These are phyloP conservation scores for Backusella tuberculispora DNA, from an alignment of 192 early-diverging fungal species.

Conservation along the genomic window DNA sequence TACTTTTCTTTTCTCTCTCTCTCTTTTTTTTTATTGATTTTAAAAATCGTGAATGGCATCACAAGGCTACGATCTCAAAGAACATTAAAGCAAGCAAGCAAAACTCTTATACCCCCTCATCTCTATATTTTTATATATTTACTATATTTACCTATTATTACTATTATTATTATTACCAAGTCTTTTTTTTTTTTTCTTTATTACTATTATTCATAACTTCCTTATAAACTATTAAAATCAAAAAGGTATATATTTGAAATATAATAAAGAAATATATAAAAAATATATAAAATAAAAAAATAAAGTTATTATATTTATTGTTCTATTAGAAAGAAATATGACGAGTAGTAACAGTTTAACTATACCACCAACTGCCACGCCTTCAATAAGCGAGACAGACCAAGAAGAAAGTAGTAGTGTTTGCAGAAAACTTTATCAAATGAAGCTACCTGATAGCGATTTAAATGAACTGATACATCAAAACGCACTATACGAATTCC, in stretches of 20 bases:
- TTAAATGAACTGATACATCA: not conserved
- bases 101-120: not conserved
- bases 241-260: not conserved
- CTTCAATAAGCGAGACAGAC: constrained; percentile 6
- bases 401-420: not conserved
- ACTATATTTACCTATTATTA: not conserved
- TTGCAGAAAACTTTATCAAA: not conserved
- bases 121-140: not conserved
- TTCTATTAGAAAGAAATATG: constrained; percentile 1
- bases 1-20: not conserved
- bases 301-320: not conserved
- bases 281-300: not conserved
- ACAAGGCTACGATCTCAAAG: not conserved
- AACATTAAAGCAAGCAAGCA: not conserved
- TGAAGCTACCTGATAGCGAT: not conserved
- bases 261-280: not conserved
- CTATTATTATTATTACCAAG: not conserved
- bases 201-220: not conserved
- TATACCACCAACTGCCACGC: not conserved
- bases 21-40: not conserved
- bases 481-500: not conserved
- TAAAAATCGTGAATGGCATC: constrained; percentile 5
- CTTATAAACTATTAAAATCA: not conserved
- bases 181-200: not conserved
- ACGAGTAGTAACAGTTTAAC: not conserved